Base-by-base conservation (phyloP, 2,329 filamentous ascomycete genomes). In the Diaporthe citrichinensis region DNA sequence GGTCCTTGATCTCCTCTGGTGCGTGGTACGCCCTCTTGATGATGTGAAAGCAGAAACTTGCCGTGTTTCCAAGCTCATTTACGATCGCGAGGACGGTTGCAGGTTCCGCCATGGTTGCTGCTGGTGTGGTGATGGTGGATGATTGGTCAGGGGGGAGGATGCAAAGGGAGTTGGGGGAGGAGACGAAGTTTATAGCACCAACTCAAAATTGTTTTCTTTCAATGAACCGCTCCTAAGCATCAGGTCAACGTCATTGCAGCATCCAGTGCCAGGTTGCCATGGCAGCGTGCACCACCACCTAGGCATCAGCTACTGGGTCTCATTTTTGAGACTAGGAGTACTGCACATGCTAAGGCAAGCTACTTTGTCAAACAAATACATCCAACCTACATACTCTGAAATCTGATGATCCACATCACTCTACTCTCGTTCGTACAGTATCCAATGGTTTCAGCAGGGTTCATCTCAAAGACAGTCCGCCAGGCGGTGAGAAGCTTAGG, bases 61-160 rank as follows among this genome's bases (percentile, higher is more conserved):
- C 23, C 7, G 62, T 68, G 10, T 15, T 25, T 36, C 20, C 28
- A 14, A 68, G 62, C 7, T 8, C 58, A 5, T 9, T 4, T 1
- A 44, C 12, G 36, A 61, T 25, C 7, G 12, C 6, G 14, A 61
- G 14, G 23, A 61, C 36, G 14, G 23, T 25, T 39, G 23, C 34
- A 12, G 61, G 61, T 23, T 67, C 61, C 7, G 61, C 61, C 61
- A 67, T 67, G 41, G 4, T 67, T n/a, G 61, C 61, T 46, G 25
- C 34, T 31, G 41, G 25, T 49, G 17, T n/a, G 9, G 10, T 49
- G 28, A n/a, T n/a, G 4, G 61, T 23, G 28, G 41, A 9, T 61
- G n/a, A 10, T 28, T 28, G 58, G n/a, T 31, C 7, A 2, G 41
- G 4, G 36, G 49, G 14, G 14, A 34, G 1, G 9, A 49, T 3